Conservation (phyloP, 805 yeast genomes). For the Nakazawaea populi region DNA sequence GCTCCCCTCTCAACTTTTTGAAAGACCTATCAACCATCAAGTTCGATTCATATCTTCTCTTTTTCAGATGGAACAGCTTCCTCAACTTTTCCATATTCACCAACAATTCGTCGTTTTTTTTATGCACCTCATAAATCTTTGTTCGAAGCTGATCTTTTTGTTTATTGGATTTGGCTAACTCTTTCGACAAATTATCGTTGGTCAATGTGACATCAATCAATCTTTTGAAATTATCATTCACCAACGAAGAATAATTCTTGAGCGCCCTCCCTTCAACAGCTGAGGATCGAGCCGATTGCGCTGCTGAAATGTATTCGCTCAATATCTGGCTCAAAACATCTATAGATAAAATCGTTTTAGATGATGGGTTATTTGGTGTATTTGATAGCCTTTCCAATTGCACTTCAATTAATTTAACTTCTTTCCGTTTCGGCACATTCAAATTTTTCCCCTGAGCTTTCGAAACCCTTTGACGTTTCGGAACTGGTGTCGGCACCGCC, state of each 20-base stretch:
- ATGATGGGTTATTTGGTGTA: slow-evolving; percentile 10
- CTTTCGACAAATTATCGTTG: slow-evolving; percentile 25
- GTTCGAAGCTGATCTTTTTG: slow-evolving; percentile 24
- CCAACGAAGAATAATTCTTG: slow-evolving; percentile 16
- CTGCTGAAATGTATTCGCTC: slow-evolving; percentile 20
- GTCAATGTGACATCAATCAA: slow-evolving; percentile 29
- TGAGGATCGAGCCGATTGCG: slow-evolving; percentile 15
- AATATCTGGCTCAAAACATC: slow-evolving; percentile 27
- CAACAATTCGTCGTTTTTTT: slow-evolving; percentile 18
- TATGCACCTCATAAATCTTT: slow-evolving; percentile 22
- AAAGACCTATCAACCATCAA: neutral
- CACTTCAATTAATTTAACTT: slow-evolving; percentile 1
- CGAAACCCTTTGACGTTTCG: neutral
- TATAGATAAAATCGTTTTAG: slow-evolving; percentile 19
- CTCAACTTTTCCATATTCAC: slow-evolving; percentile 17
- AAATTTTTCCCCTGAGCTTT: neutral
- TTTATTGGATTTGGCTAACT: slow-evolving; percentile 21
- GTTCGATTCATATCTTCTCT: slow-evolving; percentile 12
- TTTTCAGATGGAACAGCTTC: slow-evolving; percentile 13
- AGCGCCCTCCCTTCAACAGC: slow-evolving; percentile 5
- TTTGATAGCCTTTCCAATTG: slow-evolving; percentile 8
- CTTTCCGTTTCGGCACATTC: neutral
- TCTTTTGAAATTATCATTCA: slow-evolving; percentile 23
- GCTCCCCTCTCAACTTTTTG: neutral
- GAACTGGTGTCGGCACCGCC: neutral